These are phyloP conservation scores for Neurospora sp. DNA, from an alignment of 495 filamentous ascomycete species.

Conservation along the genomic window DNA sequence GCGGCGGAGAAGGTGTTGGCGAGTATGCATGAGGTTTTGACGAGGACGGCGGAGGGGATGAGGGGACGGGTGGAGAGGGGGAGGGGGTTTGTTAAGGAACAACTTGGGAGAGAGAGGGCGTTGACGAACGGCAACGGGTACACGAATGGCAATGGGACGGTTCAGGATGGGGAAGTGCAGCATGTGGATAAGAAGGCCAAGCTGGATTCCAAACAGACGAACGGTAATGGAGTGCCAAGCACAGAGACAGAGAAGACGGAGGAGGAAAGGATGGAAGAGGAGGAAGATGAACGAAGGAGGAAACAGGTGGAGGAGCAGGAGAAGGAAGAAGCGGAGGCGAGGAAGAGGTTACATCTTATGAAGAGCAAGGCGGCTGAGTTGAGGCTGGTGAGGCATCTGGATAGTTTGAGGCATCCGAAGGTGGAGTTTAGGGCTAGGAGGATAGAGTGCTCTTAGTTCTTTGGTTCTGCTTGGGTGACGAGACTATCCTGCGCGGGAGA, in stretches of 20 bases:
- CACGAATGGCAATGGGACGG: constrained; percentile 16
- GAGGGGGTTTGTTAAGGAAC: constrained; percentile 13
- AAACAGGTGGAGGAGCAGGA: constrained; percentile 25
- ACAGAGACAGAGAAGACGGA: constrained; percentile 1
- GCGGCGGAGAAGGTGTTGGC: constrained; percentile 82
- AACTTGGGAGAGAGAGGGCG: constrained; percentile 6
- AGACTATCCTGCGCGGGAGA: too few species aligned
- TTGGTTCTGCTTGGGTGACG: background rate
- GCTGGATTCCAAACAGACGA: background rate
- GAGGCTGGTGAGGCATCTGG: constrained; percentile 61
- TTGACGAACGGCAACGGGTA: constrained; percentile 21
- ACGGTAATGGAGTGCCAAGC: background rate
- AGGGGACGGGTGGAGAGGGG: constrained; percentile 23
- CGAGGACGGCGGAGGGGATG: constrained; percentile 62
- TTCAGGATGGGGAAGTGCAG: background rate
- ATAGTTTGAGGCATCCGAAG: constrained; percentile 52
- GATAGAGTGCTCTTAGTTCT: constrained; percentile 15
- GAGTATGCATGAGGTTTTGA: constrained; percentile 81
- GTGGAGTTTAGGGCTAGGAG: constrained; percentile 46
- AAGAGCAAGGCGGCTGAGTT: constrained; percentile 72
- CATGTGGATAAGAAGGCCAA: constrained; percentile 35
- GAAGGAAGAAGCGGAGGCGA: constrained; percentile 30
- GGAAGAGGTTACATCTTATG: constrained; percentile 55
- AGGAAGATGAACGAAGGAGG: background rate
- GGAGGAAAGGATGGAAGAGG: constrained; percentile 26